A percentile compares a stretch with the other conserved stretches of the same genome.
These are phyloP conservation scores for Eucalyptus cloeziana DNA, from an alignment of 345 rosid genomes.

Conservation along the genomic window DNA sequence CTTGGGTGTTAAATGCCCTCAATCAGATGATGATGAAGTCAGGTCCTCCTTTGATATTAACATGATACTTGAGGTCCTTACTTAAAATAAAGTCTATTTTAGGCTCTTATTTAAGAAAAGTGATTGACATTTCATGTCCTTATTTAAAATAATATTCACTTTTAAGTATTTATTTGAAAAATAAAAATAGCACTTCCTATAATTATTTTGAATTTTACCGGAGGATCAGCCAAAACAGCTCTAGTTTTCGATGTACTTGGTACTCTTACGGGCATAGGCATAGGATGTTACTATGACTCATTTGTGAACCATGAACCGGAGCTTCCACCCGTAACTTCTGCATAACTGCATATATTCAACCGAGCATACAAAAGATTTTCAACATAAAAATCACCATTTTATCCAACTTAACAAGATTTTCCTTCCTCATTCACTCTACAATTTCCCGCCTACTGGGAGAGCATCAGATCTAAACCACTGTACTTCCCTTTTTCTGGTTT, in stretches of 20 bases:
- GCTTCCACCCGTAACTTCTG: background rate
- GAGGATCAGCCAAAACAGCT: background rate
- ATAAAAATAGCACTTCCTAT: too few relatives aligned
- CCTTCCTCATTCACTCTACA: background rate
- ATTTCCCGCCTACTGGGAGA: background rate
- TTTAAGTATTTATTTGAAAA: too few relatives aligned
- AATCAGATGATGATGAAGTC: too few relatives aligned
- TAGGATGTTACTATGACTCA: background rate
- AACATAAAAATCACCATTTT: background rate
- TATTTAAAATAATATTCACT: too few relatives aligned
- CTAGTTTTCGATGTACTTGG: background rate
- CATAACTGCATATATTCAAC: background rate
- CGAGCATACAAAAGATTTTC: background rate
- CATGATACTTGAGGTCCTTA: accelerated
- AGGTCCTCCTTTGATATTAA: too few relatives aligned
- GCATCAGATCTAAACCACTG: background rate
- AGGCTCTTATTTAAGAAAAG: too few relatives aligned
- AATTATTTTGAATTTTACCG: too few relatives aligned
- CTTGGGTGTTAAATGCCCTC: background rate
- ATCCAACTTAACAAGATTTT: background rate
- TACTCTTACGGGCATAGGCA: background rate
- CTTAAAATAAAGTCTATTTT: too few relatives aligned
- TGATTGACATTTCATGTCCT: accelerated
- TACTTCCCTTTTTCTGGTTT: background rate
- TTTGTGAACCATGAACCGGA: background rate